phyloP scores from a whole-genome alignment of 2,329 filamentous ascomycete species.

The Fusarium circinatum region DNA sequence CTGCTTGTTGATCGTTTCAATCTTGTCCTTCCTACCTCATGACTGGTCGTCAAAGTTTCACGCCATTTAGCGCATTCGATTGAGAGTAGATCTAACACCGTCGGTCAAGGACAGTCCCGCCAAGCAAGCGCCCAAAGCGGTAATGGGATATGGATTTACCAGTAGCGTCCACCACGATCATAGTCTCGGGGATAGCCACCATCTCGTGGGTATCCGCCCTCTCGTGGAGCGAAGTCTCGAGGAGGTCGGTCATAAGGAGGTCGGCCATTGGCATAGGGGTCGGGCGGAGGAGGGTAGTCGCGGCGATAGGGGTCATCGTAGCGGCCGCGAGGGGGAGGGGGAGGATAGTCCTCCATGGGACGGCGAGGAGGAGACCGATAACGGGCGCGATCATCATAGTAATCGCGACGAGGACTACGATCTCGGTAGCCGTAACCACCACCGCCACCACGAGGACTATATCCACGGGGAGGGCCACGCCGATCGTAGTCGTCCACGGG shows the following conservation, averaged over 20 bases:
- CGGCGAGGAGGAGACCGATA: conserved; percentile 85
- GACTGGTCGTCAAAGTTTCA: conserved; percentile 18
- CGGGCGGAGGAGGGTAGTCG: conserved; percentile 72
- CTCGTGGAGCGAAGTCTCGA: conserved; percentile 61
- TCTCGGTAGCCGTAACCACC: conserved; percentile 83
- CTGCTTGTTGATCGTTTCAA: conserved; percentile 25
- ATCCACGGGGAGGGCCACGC: conserved; percentile 80
- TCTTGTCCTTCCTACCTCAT: conserved; percentile 29
- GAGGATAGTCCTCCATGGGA: conserved; percentile 80
- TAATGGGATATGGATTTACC: conserved; percentile 53
- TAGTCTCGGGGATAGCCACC: conserved; percentile 60
- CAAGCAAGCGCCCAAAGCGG: conserved; percentile 41
- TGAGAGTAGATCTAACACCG: conserved; percentile 48
- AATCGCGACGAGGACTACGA: conserved; percentile 84
- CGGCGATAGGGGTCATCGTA: conserved; percentile 83
- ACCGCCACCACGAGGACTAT: conserved; percentile 79
- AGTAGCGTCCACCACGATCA: conserved; percentile 61
- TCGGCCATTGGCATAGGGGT: conserved; percentile 69
- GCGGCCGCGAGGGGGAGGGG: conserved; percentile 72
- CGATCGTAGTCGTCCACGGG: conserved; percentile 84
- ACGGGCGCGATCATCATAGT: conserved; percentile 85
- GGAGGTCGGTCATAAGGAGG: conserved; percentile 66
- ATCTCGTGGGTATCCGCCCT: conserved; percentile 53
- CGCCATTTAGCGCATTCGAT: conserved; percentile 30
- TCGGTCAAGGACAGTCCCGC: conserved; percentile 50